Conservation (phyloP, 306 rosid genomes). For the Casuarina cunninghamiana region DNA sequence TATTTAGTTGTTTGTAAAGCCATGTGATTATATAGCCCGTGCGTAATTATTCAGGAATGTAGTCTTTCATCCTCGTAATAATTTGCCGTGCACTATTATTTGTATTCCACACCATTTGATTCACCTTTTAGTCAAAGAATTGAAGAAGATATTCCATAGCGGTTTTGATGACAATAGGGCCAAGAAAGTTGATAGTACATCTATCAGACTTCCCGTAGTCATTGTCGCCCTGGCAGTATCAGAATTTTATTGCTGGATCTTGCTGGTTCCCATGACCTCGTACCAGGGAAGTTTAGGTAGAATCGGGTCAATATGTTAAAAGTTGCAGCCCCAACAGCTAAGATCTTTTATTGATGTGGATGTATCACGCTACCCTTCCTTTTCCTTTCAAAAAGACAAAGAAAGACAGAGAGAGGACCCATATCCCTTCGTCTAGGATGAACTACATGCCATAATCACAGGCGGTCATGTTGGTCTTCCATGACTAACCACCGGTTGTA, state of each 20-base stretch:
- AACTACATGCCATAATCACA: not conserved
- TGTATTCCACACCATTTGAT: not conserved
- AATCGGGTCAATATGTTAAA: not conserved
- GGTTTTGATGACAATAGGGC: not conserved
- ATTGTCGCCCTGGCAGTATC: constrained; percentile 4
- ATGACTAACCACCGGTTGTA: not conserved
- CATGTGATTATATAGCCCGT: not conserved
- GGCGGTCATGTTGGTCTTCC: not conserved
- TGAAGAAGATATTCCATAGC: not conserved
- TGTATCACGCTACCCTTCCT: no score
- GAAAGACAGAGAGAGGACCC: not conserved
- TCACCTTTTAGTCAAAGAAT: not conserved
- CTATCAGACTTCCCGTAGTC: constrained; percentile 3
- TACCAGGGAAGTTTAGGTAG: not conserved
- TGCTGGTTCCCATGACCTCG: not conserved
- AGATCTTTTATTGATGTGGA: no score
- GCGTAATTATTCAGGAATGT: not conserved
- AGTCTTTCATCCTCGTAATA: not conserved
- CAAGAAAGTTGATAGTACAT: not conserved
- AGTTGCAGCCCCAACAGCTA: not conserved
- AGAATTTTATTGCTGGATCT: constrained; percentile 1
- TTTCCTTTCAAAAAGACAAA: not conserved
- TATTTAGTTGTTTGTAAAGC: not conserved
- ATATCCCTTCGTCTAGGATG: not conserved
- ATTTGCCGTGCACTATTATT: constrained; percentile 4